Base-by-base conservation (phyloP, 2,329 filamentous ascomycete genomes). In the Beauveria bassiana region DNA sequence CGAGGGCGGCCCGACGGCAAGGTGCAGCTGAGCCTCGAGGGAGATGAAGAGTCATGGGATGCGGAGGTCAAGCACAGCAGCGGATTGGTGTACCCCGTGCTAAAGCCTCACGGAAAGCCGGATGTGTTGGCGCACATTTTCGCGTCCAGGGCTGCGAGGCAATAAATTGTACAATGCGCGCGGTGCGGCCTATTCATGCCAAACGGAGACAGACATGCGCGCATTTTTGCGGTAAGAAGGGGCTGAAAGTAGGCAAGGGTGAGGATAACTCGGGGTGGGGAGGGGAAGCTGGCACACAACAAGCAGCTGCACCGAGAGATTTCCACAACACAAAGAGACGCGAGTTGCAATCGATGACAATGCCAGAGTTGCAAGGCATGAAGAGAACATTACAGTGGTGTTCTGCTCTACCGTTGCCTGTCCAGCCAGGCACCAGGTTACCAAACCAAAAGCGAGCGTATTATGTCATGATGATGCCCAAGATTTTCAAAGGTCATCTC, bases 1-100 rank as follows among this genome's bases (percentile, higher is more conserved):
- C 79, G 38, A 26, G 38, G 40, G 8, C 40, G 47, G 7, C n/a
- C 12, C 1, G 22, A 51, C 9, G 34, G 40, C 26, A 38, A 40
- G 26, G 50, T 53, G 47, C 26, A 14, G 22, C 5, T 61, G 34
- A 34, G 28, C 12, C 26, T 53, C 18, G 12, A 20, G n/a, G 24
- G 34, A 18, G 50, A 53, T 24, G 58, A 61, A 31, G 58, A 61
- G 9, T 24, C 50, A n/a, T 61, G 58, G 51, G 43, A 61, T 42
- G 42, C 16, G 1, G 50, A 5, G 2, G n/a, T 61, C 12, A 22
- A 49, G 20, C 34, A 55, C n/a, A 34, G 43, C 16, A 6, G 10
- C 5, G 51, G 59, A 9, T 7, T 56, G 26, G 8, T 49, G 20
- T 55, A 45, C 31, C 50, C 59, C 14, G 16, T n/a, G 12, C 22